Evolutionary conservation across 495 filamentous ascomycete genomes (phyloP).

Genomic region (Penicillium egyptiacum): DNA sequence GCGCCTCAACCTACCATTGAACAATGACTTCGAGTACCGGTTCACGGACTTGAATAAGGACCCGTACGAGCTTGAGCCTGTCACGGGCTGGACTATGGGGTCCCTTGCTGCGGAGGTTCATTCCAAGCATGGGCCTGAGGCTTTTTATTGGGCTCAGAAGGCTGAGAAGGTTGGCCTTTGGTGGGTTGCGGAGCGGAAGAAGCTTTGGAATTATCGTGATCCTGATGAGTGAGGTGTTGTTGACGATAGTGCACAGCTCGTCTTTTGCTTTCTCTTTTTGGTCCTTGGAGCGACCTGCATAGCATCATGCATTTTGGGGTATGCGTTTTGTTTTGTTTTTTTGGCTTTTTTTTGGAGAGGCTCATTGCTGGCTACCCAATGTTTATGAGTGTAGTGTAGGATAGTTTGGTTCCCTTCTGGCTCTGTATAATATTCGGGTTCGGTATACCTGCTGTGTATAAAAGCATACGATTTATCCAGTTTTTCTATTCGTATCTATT

Average conservation of each 20-base stretch:
- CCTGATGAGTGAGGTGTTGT: neutral
- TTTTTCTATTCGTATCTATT: neutral
- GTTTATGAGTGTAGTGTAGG: neutral
- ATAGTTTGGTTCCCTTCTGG: neutral
- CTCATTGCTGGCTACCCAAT: neutral
- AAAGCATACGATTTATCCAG: neutral
- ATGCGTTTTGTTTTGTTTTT: neutral
- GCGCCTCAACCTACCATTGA: conserved; percentile 43
- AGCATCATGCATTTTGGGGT: neutral
- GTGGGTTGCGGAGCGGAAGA: conserved; percentile 39
- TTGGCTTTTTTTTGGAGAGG: neutral
- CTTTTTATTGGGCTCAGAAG: conserved; percentile 38
- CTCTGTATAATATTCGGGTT: neutral
- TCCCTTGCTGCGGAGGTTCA: conserved; percentile 29
- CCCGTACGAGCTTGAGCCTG: conserved; percentile 34
- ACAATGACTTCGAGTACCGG: conserved; percentile 37
- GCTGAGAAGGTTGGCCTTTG: conserved; percentile 40
- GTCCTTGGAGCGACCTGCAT: conserved; percentile 1
- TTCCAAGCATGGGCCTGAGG: conserved; percentile 34
- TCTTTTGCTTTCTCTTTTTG: neutral
- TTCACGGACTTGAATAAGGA: conserved; percentile 40
- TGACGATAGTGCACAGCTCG: neutral
- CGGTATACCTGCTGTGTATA: neutral
- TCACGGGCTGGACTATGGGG: conserved; percentile 36
- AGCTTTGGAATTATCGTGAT: conserved; percentile 34